Base-by-base conservation (phyloP, 192 early-diverging fungal genomes). In the Paraglomus brasilianum region DNA sequence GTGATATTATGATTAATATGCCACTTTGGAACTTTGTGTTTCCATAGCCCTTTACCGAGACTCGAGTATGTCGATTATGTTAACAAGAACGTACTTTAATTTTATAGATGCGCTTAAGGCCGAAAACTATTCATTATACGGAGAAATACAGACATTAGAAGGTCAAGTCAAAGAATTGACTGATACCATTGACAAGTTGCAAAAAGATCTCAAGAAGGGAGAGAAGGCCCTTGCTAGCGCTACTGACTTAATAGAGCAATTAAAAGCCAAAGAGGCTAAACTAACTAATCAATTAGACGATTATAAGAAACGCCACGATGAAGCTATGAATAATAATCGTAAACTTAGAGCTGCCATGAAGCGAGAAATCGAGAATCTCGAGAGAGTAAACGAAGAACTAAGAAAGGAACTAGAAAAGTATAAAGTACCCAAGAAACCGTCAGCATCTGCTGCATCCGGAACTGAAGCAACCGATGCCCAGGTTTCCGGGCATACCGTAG, bases 351-450 rank as follows among this genome's bases (percentile, higher is more conserved):
- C 79, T 36, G 70, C 74, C 5, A 57, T 90, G 13, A 85, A 89
- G 65, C 81, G 86, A 59, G 89, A 92, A 30, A 88, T 87, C 56
- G 56, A 72, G 7, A 76, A 82, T 15, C 69, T 90, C 7, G 8
- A 69, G 2, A 83, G 83, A 48, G 78, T 82, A 43, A 81, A 84
- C 9, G 86, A 91, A 15, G 82, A 86, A 10, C 75, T 91, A 55
- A 85, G 77, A 14, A 77, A 70, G 21, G 82, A 85, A 50, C 75
- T 85, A 4, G 79, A 72, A 19, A 66, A 77, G 48, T 71, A 69
- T 39, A 69, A 77, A 24, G 56, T 77, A 5, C 45, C 75, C 39
- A 77, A 77, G 47, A 77, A 66, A 24, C 15, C 15, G 19, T 66
- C 75, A 5, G 68, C 75, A 15, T 17, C 15, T 19, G 49, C 49